Percentiles rank a stretch among this genome's conserved stretches.
Evolutionary conservation across 2,329 filamentous ascomycete genomes (phyloP).

Genomic region (Spiromastix sp.): DNA sequence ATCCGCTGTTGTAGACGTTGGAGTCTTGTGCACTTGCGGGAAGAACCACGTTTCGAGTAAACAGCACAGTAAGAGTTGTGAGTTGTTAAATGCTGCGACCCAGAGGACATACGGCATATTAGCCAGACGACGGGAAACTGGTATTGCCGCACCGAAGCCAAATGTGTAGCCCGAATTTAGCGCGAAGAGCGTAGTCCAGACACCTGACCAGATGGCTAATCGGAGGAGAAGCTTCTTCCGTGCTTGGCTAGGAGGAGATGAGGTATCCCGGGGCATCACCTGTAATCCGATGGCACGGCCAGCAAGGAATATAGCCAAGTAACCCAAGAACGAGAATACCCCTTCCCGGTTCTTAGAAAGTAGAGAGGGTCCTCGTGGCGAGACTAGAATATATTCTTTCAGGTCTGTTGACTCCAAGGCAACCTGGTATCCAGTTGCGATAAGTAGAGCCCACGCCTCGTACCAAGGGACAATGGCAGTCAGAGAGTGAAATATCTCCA

Average conservation of each 20-base stretch:
- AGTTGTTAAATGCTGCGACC: conserved; percentile 82
- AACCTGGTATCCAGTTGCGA: conserved; percentile 63
- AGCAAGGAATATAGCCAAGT: conserved; percentile 86
- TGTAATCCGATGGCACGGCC: conserved; percentile 76
- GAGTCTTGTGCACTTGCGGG: conserved; percentile 56
- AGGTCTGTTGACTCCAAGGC: conserved; percentile 66
- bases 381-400: conserved; percentile 72
- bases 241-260: conserved; percentile 31
- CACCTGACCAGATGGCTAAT: conserved; percentile 52
- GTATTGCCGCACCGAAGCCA: conserved; percentile 54
- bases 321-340: conserved; percentile 88
- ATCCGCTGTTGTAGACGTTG: too few relatives aligned
- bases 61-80: conserved; percentile 71
- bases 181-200: conserved; percentile 63
- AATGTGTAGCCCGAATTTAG: conserved; percentile 57
- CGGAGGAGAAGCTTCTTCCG: conserved; percentile 51
- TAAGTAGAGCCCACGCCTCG: conserved; percentile 58
- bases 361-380: conserved; percentile 61
- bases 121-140: conserved; percentile 77
- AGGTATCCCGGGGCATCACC: conserved; percentile 56
- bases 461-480: conserved; percentile 65
- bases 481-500: conserved; percentile 68
- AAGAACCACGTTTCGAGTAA: conserved; percentile 70
- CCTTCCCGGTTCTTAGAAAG: conserved; percentile 89
- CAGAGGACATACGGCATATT: conserved; percentile 91